Evolutionary conservation across 1,284 basidiomycete genomes (phyloP), one percentile per base, ranked within the genome.

Genomic region (Apiotrichum gamsii): DNA sequence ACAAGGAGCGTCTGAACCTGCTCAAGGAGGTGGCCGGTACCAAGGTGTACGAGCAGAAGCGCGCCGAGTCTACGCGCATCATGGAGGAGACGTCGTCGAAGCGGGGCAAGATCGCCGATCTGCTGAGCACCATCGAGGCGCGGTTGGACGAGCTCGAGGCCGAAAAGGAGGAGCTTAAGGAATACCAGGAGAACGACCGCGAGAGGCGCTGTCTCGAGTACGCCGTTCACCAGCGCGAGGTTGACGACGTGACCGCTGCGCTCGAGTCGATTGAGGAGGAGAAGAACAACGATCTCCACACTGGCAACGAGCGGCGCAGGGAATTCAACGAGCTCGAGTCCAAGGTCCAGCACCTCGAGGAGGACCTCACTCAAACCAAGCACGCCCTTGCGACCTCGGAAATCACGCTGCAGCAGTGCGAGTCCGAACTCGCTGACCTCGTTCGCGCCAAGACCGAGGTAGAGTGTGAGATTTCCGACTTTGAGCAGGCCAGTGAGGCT

Each of bases 1-100:
- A 99, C 64, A 82, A 85, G 53, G 94, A 99, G 69, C 82, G 95
- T 2, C 79, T 99, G 4, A 83, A 87, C 1, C 78, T 98, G 15
- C 78, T 99, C 41, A 98, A 99, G 66, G 95, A 99, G 70, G 94
- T 99, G 0, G 95, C 95, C 0, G 95, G 95, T 1, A 98, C 95
- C 0, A 90, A 95, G 61, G 91, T 98, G 1, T 99, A 99, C 69
- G 95, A 98, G 72, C 87, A 95, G 64, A 84, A 94, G 42, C 81
- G 95, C 13, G 63, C 86, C 1, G 94, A 98, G 68, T 94, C 90
- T 11, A 77, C 94, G 24, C 85, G 88, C 46, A 94, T 98, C 69
- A 95, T 98, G 87, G 81, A 89, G 34, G 93, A 97, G 65, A 98
- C 95, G 43, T 90, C 93, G 52, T 79, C 86, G 3, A 97, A 97